Evolutionary conservation across 148 eudicot genomes (phyloP), one percentile per base, ranked within the genome.

Genomic region (Rhododendron williamsianum): DNA sequence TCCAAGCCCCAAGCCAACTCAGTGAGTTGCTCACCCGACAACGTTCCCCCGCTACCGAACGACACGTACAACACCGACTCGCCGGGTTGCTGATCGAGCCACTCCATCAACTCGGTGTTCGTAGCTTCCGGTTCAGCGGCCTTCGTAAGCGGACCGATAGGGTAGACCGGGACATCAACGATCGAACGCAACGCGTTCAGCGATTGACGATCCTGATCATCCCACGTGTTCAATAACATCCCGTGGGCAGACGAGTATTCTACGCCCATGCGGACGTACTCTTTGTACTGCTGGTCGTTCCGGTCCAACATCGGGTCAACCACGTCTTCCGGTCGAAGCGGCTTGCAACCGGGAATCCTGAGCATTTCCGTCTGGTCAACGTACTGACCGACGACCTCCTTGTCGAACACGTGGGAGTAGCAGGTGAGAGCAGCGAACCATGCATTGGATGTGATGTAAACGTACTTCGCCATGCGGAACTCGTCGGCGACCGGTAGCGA

Each of bases 321-420:
- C 3, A 65, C 72, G 85, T 91, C 93, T 0, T 84, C 90, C 10
- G 85, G 83, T 0, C 73, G 86, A 4, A 91, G 35, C 4, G 92
- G 83, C 10, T 77, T 84, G 78, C 94, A 91, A 2, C 94, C 95
- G 0, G 95, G 95, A 27, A 91, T 86, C 23, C 9, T 43, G 36
- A 94, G 30, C 35, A 83, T 81, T 18, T 85, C 91, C 15, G 84
- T 85, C 1, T 82, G 76, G 71, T 88, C 87, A 6, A 84, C 80
- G 52, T 67, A 86, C 69, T 84, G 88, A 9, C 89, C 91, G 7
- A 90, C 86, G n/a, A 90, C 84, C 9, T 82, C 87, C 38, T 69
- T 19, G 15, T 87, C 85, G 27, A 91, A 9, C 12, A 33, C n/a
- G 65, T 52, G 2, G 91, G 92, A 45, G 89, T 56, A 69, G 90